These are phyloP conservation scores for Wickerhamomyces hampshirensis DNA, from an alignment of 805 yeast genomes.

Conservation along the genomic window DNA sequence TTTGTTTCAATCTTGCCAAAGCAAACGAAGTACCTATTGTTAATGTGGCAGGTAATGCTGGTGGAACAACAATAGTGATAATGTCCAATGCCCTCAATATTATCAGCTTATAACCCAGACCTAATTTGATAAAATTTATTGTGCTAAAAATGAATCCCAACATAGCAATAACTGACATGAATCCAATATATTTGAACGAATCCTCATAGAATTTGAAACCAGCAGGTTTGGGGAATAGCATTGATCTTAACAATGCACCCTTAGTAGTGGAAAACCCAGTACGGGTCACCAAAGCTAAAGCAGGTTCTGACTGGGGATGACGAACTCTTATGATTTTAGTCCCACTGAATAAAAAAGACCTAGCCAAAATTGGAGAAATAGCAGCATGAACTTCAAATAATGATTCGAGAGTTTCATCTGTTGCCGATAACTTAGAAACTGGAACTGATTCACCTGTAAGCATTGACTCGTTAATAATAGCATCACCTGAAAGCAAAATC, in stretches of 20 bases:
- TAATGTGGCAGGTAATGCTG: slow-evolving; percentile 95
- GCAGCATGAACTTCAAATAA: slow-evolving; percentile 48
- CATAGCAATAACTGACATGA: slow-evolving; percentile 82
- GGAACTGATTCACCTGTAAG: slow-evolving; percentile 98
- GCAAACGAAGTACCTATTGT: slow-evolving; percentile 97
- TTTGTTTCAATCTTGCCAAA: slow-evolving; percentile 61
- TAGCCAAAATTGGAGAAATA: slow-evolving; percentile 61
- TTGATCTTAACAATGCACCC: slow-evolving; percentile 88
- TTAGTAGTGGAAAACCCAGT: slow-evolving; percentile 96
- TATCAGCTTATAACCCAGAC: slow-evolving; percentile 64
- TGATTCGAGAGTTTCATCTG: slow-evolving; percentile 52
- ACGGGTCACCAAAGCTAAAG: slow-evolving; percentile 79
- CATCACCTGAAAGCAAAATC: slow-evolving; percentile 80
- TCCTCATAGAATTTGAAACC: slow-evolving; percentile 92
- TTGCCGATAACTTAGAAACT: slow-evolving; percentile 73
- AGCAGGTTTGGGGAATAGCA: slow-evolving; percentile 93
- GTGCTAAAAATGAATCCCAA: slow-evolving; percentile 84
- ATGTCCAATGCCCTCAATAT: slow-evolving; percentile 87
- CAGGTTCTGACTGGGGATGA: slow-evolving; percentile 49
- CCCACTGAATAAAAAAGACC: slow-evolving; percentile 79
- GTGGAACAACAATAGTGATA: slow-evolving; percentile 96
- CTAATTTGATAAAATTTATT: slow-evolving; percentile 71
- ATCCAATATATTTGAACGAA: slow-evolving; percentile 93
- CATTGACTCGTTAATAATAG: slow-evolving; percentile 97
- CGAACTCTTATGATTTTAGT: slow-evolving; percentile 84